These are phyloP conservation scores for Neoascochyta sp. DNA, from an alignment of 2,329 filamentous ascomycete genomes.

Conservation along the genomic window DNA sequence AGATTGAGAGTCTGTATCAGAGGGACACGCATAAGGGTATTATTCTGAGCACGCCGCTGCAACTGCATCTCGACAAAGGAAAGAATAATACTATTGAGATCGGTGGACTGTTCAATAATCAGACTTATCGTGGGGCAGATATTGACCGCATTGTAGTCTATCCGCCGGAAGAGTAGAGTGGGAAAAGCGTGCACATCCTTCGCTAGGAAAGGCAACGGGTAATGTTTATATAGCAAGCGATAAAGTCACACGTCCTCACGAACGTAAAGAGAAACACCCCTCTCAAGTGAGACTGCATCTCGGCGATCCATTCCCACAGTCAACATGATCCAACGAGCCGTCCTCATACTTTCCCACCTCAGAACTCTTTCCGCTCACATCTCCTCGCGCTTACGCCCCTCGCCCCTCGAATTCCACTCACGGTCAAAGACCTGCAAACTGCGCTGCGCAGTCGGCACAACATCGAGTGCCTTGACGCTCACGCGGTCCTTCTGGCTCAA, in stretches of 20 bases:
- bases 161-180: slow-evolving; percentile 49
- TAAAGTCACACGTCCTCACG: no score
- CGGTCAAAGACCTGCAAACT: slow-evolving; percentile 38
- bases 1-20: slow-evolving; percentile 51
- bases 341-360: no score
- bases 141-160: slow-evolving; percentile 60
- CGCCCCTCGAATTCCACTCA: slow-evolving; percentile 40
- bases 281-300: no score
- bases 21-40: slow-evolving; percentile 59
- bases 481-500: slow-evolving; percentile 41
- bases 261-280: no score
- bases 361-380: no score
- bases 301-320: no score
- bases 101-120: slow-evolving; percentile 55
- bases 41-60: slow-evolving; percentile 55
- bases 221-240: no score
- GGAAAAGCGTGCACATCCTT: no score
- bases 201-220: no score
- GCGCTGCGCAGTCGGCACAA: slow-evolving; percentile 45
- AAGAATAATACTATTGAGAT: slow-evolving; percentile 58
- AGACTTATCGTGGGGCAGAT: slow-evolving; percentile 57
- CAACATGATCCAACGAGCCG: no score
- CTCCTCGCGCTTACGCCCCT: slow-evolving; percentile 2
- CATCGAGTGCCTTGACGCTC: slow-evolving; percentile 47
- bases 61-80: slow-evolving; percentile 53